Percentiles rank a stretch among this genome's conserved stretches.
phyloP scores from a whole-genome alignment of 805 yeast genomes.

The Candida stauntonica region DNA sequence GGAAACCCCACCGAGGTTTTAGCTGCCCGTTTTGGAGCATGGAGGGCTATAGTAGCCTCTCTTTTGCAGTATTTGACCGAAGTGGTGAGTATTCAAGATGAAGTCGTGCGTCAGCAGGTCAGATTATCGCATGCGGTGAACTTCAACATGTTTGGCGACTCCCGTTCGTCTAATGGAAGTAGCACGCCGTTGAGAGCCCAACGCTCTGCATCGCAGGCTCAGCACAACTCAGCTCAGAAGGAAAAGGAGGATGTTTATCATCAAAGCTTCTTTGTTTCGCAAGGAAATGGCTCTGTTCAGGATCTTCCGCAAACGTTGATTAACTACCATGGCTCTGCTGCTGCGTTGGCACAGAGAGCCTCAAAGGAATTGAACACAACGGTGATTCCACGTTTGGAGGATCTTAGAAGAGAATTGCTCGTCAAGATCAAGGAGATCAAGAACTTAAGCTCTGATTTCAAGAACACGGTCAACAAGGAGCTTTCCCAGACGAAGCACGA shows the following conservation, averaged over 20 bases:
- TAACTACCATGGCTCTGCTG: slow-evolving; percentile 59
- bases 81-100: slow-evolving; percentile 82
- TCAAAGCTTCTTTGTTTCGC: slow-evolving; percentile 58
- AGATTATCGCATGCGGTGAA: slow-evolving; percentile 75
- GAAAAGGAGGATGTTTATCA: slow-evolving; percentile 14
- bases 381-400: slow-evolving; percentile 64
- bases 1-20: slow-evolving; percentile 84
- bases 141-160: slow-evolving; percentile 30
- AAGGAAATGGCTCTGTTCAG: slow-evolving; percentile 76
- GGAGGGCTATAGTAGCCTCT: slow-evolving; percentile 78
- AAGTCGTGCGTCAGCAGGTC: slow-evolving; percentile 75
- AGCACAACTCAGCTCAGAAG: slow-evolving; percentile 24
- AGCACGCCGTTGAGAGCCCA: not conserved
- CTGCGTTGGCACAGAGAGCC: slow-evolving; percentile 51
- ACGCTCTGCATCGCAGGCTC: slow-evolving; percentile 4
- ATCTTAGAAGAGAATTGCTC: slow-evolving; percentile 67
- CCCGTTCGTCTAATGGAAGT: not conserved
- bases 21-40: slow-evolving; percentile 78
- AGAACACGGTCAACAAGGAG: slow-evolving; percentile 67
- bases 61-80: slow-evolving; percentile 73
- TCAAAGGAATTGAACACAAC: slow-evolving; percentile 57
- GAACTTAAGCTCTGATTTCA: slow-evolving; percentile 78
- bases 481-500: slow-evolving; percentile 58
- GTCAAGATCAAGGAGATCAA: slow-evolving; percentile 86
- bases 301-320: slow-evolving; percentile 72